Percentiles rank a stretch among this genome's conserved stretches.
phyloP scores from a whole-genome alignment of 495 filamentous ascomycete genomes.

The Neohortaea acidophila region DNA sequence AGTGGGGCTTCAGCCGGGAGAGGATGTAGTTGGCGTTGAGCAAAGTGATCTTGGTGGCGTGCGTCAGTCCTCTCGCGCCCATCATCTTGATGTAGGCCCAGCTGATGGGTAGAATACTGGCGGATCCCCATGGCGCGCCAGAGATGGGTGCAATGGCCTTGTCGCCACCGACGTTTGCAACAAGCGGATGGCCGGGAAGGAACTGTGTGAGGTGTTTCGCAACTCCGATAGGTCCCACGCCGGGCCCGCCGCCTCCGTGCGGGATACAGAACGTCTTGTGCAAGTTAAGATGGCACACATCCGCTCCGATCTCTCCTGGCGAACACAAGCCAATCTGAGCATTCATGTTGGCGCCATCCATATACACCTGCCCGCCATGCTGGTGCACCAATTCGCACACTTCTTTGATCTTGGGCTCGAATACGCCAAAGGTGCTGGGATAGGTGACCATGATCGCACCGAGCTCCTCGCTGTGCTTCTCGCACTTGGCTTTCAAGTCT shows the following conservation, averaged over 20 bases:
- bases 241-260: conserved; percentile 89
- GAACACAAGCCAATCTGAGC: conserved; percentile 96
- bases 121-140: conserved; percentile 80
- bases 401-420: conserved; percentile 79
- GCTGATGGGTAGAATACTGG: conserved; percentile 88
- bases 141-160: conserved; percentile 57
- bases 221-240: conserved; percentile 90
- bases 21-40: conserved; percentile 98
- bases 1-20: conserved; percentile 75
- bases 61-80: conserved; percentile 79
- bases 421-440: conserved; percentile 92
- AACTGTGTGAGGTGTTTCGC: conserved; percentile 62
- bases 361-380: conserved; percentile 90
- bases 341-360: conserved; percentile 99
- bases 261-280: conserved; percentile 99
- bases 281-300: conserved; percentile 94
- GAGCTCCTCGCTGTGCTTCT: conserved; percentile 71
- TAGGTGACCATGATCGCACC: conserved; percentile 98
- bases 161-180: conserved; percentile 44
- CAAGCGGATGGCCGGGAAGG: conserved; percentile 60
- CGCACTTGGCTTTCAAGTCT: conserved; percentile 75
- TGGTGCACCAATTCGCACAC: conserved; percentile 75
- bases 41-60: conserved; percentile 85
- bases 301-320: conserved; percentile 90
- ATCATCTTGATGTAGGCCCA: conserved; percentile 98